phyloP scores from a whole-genome alignment of 2,329 filamentous ascomycete species.

The Aspergillus tanneri region DNA sequence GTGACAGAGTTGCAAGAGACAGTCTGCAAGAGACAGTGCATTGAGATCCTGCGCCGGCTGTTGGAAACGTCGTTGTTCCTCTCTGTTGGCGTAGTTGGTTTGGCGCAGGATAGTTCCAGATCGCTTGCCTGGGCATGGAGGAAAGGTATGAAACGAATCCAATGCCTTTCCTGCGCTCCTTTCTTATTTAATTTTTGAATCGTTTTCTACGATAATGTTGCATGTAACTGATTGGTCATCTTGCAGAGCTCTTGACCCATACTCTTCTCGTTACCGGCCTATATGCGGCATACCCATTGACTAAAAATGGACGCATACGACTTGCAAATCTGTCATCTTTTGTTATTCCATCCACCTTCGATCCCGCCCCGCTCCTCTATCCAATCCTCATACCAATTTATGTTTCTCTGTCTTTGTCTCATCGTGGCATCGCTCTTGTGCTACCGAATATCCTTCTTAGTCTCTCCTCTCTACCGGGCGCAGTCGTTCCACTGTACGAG shows the following conservation, averaged over 20 bases:
- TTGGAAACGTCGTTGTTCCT: constrained; percentile 57
- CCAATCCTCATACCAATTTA: constrained; percentile 73
- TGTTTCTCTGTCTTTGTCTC: constrained; percentile 71
- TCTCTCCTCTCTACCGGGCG: constrained; percentile 71
- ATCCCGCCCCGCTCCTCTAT: constrained; percentile 88
- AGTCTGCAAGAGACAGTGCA: constrained; percentile 34
- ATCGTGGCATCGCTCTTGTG: constrained; percentile 60
- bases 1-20: constrained; percentile 24
- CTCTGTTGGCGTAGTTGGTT: constrained; percentile 50
- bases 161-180: not conserved
- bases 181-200: not conserved
- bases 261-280: constrained; percentile 31
- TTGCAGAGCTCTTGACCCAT: constrained; percentile 37
- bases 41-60: constrained; percentile 49
- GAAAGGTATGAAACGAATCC: constrained; percentile 33
- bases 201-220: not conserved
- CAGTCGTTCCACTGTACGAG: constrained; percentile 66
- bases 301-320: constrained; percentile 27
- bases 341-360: constrained; percentile 73
- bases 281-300: constrained; percentile 56
- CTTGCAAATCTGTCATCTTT: constrained; percentile 47
- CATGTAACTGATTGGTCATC: constrained; percentile 14
- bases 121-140: constrained; percentile 37
- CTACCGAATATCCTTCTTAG: constrained; percentile 80
- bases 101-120: constrained; percentile 33